Percentiles rank a stretch among this genome's conserved stretches.
These are phyloP conservation scores for Daldinia childiae DNA, from an alignment of 495 filamentous ascomycete genomes.

Conservation along the genomic window DNA sequence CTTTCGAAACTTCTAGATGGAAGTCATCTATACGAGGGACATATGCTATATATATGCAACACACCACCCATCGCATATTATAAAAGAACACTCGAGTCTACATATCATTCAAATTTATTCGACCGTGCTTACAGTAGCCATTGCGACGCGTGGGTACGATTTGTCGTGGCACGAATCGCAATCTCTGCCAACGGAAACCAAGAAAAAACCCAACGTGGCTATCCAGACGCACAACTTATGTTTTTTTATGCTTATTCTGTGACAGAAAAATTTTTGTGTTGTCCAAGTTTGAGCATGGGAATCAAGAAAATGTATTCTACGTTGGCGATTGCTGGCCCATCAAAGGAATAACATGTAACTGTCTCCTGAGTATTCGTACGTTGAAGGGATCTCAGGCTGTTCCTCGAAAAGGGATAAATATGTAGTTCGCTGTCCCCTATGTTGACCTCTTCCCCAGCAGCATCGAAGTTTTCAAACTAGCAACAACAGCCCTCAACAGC, in stretches of 20 bases:
- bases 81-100: constrained; percentile 31
- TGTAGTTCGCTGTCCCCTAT: not conserved
- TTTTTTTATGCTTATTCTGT: constrained; percentile 8
- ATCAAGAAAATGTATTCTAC: constrained; percentile 16
- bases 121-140: constrained; percentile 14
- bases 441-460: not conserved
- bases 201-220: constrained; percentile 34
- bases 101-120: constrained; percentile 17
- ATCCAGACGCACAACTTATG: constrained; percentile 14
- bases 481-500: not conserved
- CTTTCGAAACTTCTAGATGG: not conserved
- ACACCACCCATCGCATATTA: constrained; percentile 19
- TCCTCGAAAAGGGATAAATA: constrained; percentile 13
- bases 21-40: not conserved
- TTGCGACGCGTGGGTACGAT: constrained; percentile 19
- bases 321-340: constrained; percentile 17
- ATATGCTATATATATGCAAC: constrained; percentile 13
- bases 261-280: constrained; percentile 11
- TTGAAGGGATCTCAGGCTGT: not conserved
- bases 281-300: constrained; percentile 10
- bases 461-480: constrained; percentile 6
- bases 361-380: not conserved
- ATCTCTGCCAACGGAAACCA: constrained; percentile 12
- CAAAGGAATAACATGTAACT: constrained; percentile 9
- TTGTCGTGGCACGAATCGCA: constrained; percentile 40